Base-by-base conservation (phyloP, 345 rosid genomes). In the Raphanus sativus region DNA sequence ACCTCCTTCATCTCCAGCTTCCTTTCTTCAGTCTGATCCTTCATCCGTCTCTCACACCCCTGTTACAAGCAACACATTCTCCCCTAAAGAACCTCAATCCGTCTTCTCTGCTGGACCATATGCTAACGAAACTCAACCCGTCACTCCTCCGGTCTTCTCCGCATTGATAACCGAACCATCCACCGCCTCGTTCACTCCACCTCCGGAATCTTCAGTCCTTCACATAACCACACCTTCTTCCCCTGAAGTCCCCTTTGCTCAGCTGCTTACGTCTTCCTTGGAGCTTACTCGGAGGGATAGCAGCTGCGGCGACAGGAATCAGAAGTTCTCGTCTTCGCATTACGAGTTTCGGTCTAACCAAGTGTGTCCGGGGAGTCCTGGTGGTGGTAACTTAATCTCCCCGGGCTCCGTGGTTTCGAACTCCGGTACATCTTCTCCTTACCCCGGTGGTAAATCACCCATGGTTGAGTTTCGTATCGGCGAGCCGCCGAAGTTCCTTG, bases 211-310 rank as follows among this genome's bases (percentile, higher is more conserved):
- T 59, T 88, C 97, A 5, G 89, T 90, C 75, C 95, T 90, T 74
- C 95, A 89, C 33, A 65, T 76, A 70, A 89, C 97, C 25, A 92
- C 95, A 15, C 98, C 98, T 70, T 90, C 97, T 3, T 94, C 98
- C 55, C 98, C 98, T 15, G 97, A 94, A 76, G 97, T 94, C 60
- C 98, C 98, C 10, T 94, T 84, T 85, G 97, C 98, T 76, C 93
- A 87, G 82, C 81, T 94, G 42, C 83, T 94, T 83, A 85, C 98
- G 17, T 89, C 97, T 74, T 91, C 97, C 1, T 76, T 91, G 83
- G 97, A 92, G 81, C 88, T 89, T 55, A 89, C 97, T 67, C 86
- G 96, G 63, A 87, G 89, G 77, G 81, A 84, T 21, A 21, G 1
- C 59, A 84, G 89, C n/a, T n/a, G n/a, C 13, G 90, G 89, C 0